Evolutionary conservation across 805 yeast species (phyloP).

Genomic region (Yamadazyma olivae): DNA sequence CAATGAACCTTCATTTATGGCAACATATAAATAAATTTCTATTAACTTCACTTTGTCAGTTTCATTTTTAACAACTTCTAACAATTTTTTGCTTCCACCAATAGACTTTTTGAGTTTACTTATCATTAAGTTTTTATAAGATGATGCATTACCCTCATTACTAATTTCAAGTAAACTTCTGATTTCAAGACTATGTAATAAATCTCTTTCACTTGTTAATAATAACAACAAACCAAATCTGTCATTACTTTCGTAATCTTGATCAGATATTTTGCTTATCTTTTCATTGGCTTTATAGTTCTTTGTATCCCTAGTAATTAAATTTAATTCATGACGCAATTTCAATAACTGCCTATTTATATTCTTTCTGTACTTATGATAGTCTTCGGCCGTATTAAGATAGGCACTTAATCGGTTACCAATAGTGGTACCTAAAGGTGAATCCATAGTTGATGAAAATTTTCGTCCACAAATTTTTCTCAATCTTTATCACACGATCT

Average conservation of each 20-base stretch:
- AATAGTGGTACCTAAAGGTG: constrained; percentile 44
- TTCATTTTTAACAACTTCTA: constrained; percentile 40
- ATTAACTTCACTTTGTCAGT: constrained; percentile 22
- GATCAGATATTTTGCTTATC: constrained; percentile 43
- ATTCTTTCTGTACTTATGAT: constrained; percentile 61
- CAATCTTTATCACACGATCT: not conserved
- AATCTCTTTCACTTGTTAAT: constrained; percentile 73
- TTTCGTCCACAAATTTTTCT: not conserved
- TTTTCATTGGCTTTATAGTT: constrained; percentile 51
- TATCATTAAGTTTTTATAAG: constrained; percentile 44
- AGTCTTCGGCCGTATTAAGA: constrained; percentile 68
- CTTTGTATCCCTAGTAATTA: constrained; percentile 67
- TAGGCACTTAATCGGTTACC: constrained; percentile 62
- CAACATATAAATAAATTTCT: constrained; percentile 35
- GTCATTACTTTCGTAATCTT: constrained; percentile 48
- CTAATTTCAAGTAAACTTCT: constrained; percentile 53
- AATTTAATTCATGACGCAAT: constrained; percentile 59
- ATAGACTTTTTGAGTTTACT: constrained; percentile 70
- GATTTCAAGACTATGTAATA: constrained; percentile 65
- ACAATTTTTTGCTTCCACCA: constrained; percentile 40
- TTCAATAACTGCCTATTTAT: constrained; percentile 58
- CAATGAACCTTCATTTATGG: constrained; percentile 52
- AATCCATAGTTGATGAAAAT: constrained; percentile 22
- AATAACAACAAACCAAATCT: constrained; percentile 59
- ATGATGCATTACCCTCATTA: constrained; percentile 38